Percentiles rank a stretch among this genome's conserved stretches.
phyloP scores from a whole-genome alignment of 1,284 basidiomycete genomes.

The Schizophyllum commune region DNA sequence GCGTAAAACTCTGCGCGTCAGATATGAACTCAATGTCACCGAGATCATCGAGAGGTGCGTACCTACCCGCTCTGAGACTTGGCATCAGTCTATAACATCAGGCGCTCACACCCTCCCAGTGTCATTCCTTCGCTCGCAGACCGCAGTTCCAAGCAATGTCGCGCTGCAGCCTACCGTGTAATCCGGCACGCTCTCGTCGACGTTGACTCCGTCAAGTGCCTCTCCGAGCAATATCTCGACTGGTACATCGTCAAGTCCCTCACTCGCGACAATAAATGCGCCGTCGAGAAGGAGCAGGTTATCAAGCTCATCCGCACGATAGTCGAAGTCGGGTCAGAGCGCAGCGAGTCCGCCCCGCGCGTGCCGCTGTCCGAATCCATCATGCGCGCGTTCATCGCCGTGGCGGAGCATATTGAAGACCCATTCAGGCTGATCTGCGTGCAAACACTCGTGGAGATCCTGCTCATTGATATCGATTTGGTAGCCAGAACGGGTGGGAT shows the following conservation, averaged over 20 bases:
- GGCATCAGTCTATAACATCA: constrained; percentile 2
- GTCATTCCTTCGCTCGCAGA: constrained; percentile 76
- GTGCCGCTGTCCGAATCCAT: constrained; percentile 71
- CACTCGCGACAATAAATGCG: constrained; percentile 76
- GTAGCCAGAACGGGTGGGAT: constrained; percentile 81
- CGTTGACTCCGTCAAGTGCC: constrained; percentile 49
- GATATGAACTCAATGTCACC: constrained; percentile 64
- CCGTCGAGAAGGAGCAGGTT: constrained; percentile 90
- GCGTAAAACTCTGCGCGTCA: constrained; percentile 69
- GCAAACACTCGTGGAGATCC: constrained; percentile 87
- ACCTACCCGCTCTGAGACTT: not conserved
- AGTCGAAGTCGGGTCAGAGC: constrained; percentile 63
- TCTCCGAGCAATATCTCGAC: constrained; percentile 64
- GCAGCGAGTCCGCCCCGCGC: constrained; percentile 35
- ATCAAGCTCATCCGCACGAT: constrained; percentile 87
- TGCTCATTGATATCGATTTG: constrained; percentile 80
- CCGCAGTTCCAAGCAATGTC: constrained; percentile 60
- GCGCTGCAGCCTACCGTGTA: constrained; percentile 84
- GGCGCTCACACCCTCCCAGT: constrained; percentile 30
- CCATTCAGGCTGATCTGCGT: constrained; percentile 80
- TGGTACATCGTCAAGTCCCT: constrained; percentile 90
- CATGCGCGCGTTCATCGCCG: constrained; percentile 84
- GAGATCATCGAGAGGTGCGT: constrained; percentile 71
- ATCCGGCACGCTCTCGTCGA: constrained; percentile 78
- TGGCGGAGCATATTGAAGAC: constrained; percentile 91